Conservation (phyloP, 202 grass and related monocot species). For the Zizania palustris region DNA sequence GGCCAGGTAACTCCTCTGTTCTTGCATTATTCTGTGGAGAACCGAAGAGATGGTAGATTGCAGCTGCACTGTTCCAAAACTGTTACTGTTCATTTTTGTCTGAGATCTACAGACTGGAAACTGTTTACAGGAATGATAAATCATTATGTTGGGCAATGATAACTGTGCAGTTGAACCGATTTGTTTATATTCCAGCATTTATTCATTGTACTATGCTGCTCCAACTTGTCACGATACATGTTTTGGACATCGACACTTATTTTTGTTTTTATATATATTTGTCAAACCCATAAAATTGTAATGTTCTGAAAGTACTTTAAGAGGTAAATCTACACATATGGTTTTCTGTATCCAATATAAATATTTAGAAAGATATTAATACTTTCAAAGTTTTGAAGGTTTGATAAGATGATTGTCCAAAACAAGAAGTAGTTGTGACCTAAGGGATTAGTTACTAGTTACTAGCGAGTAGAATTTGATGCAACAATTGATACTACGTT, state of each 20-base stretch:
- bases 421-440: not conserved
- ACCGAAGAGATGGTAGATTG: not conserved
- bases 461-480: not conserved
- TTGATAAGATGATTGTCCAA: not conserved
- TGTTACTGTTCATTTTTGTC: conserved; percentile 13
- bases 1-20: conserved; percentile 64
- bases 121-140: not conserved
- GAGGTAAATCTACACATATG: not conserved
- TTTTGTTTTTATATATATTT: not conserved
- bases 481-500: not conserved
- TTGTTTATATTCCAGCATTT: not conserved
- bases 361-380: not conserved
- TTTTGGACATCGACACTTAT: not conserved
- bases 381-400: not conserved
- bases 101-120: conserved; percentile 7
- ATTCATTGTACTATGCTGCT: not conserved
- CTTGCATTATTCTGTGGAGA: not conserved
- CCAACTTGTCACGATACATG: not conserved
- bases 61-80: conserved; percentile 15
- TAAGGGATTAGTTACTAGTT: not conserved
- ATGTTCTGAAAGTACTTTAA: not conserved
- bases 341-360: not conserved
- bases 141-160: conserved; percentile 4
- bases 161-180: conserved; percentile 9
- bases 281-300: not conserved